Conservation (phyloP, 2,329 filamentous ascomycete species). For the Beauveria sp. region DNA sequence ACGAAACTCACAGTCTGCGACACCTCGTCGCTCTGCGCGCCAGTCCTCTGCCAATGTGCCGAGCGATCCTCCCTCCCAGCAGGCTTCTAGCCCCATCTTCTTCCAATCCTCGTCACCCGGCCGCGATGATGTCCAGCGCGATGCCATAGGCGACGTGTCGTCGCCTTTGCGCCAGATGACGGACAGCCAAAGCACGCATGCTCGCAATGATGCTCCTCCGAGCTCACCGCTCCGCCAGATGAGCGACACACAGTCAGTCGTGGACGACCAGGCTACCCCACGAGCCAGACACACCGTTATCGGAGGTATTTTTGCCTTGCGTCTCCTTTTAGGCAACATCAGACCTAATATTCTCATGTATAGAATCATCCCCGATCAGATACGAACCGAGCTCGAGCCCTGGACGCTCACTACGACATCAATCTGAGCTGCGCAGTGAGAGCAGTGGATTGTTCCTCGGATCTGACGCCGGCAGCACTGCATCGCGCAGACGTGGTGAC, state of each 20-base stretch:
- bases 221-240: constrained; percentile 54
- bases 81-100: constrained; percentile 74
- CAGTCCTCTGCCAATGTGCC: constrained; percentile 36
- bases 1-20: constrained; percentile 44
- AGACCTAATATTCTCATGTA: constrained; percentile 10
- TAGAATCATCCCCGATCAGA: constrained; percentile 86
- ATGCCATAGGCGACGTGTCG: constrained; percentile 32
- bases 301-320: constrained; percentile 47
- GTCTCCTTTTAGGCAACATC: neutral
- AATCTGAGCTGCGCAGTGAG: constrained; percentile 70
- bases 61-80: constrained; percentile 38
- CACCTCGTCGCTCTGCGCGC: constrained; percentile 33
- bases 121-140: constrained; percentile 22
- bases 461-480: constrained; percentile 52
- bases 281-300: constrained; percentile 53
- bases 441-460: constrained; percentile 79
- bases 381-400: constrained; percentile 89
- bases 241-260: constrained; percentile 46
- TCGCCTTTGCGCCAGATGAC: constrained; percentile 51
- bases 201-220: constrained; percentile 30
- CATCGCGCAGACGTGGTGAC: constrained; percentile 61
- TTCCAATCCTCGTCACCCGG: constrained; percentile 50
- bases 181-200: constrained; percentile 44
- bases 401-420: constrained; percentile 52
- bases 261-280: constrained; percentile 56